Base-by-base conservation (phyloP, 1,284 basidiomycete genomes). In the Pseudozyma sp. region DNA sequence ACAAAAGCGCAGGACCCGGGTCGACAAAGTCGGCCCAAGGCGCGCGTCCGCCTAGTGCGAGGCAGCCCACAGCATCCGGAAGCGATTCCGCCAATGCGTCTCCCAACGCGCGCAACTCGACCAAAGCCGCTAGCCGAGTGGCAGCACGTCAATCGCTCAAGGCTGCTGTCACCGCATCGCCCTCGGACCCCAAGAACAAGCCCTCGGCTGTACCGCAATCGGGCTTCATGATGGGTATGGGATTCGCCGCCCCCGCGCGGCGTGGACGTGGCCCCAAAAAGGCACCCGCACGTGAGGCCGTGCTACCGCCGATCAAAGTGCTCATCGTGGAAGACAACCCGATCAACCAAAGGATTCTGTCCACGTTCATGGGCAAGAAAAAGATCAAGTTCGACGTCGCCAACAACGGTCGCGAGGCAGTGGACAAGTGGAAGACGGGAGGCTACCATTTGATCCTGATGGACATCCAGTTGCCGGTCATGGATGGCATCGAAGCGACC, bases 401-500 rank as follows among this genome's bases (percentile, higher is more conserved):
- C 13, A 94, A 92, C 83, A 94, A 99, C 84, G 97, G 97, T 39
- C 89, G 91, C 68, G 95, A 99, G 85, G 97, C 97, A 0, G 93
- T 99, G 9, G 89, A 94, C 75, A 97, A 97, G 85, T 99, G 97
- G 95, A 89, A 89, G 70, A 92, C 90, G 9, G 97, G 97, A 10
- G 90, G 89, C 45, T 99, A 97, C 85, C 96, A 99, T 87, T 87
- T 99, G 55, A 98, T 99, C 67, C 86, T 99, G 85, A 99, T 99
- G 97, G 97, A 99, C 86, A 98, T 99, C 68, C 96, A 98, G 86
- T 93, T 99, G 88, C 97, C 97, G 7, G 92, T 98, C 75, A 97
- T 98, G 92, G 93, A 97, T 85, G 97, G 97, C 30, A 97, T 99
- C 52, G 90, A 93, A 82, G 97, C 97, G 3, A 99, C 97, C 0